Percentiles rank a stretch among this genome's conserved stretches.
phyloP scores from a whole-genome alignment of 2,329 filamentous ascomycete genomes.

The Diaporthe citri region DNA sequence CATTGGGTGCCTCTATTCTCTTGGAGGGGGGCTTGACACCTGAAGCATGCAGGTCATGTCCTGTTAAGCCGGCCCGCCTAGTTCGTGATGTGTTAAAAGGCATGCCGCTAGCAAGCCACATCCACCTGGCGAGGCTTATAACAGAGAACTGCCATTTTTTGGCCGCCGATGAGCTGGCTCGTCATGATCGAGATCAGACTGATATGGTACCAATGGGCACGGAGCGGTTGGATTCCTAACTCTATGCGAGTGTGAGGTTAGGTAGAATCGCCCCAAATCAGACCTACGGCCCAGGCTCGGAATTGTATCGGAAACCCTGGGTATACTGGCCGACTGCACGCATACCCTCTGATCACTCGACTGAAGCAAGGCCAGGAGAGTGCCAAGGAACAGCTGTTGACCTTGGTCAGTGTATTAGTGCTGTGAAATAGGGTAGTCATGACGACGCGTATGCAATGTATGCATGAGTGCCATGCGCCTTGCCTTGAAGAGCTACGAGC shows the following conservation, averaged over 20 bases:
- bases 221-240: background rate
- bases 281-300: background rate
- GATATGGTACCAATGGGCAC: background rate
- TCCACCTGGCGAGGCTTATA: background rate
- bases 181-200: slow-evolving; percentile 18
- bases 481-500: background rate
- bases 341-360: slow-evolving; percentile 1
- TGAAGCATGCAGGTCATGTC: slow-evolving; percentile 24
- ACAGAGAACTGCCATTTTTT: slow-evolving; percentile 5
- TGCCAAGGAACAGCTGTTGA: slow-evolving; percentile 1
- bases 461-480: slow-evolving; percentile 4
- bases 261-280: background rate
- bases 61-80: slow-evolving; percentile 6
- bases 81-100: background rate
- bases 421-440: background rate
- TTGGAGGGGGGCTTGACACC: slow-evolving; percentile 13
- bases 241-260: slow-evolving; percentile 2
- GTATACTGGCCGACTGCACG: background rate
- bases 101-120: slow-evolving; percentile 11
- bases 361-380: background rate
- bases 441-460: slow-evolving; percentile 4
- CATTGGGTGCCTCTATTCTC: slow-evolving; percentile 5
- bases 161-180: slow-evolving; percentile 19
- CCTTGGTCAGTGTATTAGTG: background rate
- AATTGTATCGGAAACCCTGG: background rate